Evolutionary conservation across 345 rosid species (phyloP).

Genomic region (Microcos paniculata): DNA sequence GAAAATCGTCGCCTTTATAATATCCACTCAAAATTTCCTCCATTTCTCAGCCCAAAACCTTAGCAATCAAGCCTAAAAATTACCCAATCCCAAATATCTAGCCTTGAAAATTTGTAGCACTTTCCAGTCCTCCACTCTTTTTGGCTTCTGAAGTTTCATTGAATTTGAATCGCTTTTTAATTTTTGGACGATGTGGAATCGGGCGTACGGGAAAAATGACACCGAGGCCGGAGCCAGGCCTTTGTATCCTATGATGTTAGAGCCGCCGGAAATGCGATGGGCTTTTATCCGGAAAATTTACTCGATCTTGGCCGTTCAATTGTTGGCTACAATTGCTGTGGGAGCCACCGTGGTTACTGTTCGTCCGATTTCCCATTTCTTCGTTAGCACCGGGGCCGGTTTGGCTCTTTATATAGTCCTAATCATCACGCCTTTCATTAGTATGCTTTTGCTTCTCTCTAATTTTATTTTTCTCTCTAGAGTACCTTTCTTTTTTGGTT

Average conservation of each 20-base stretch:
- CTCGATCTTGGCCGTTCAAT: constrained; percentile 65
- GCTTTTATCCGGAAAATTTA: constrained; percentile 86
- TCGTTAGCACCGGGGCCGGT: constrained; percentile 60
- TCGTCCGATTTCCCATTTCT: constrained; percentile 67
- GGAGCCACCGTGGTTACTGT: constrained; percentile 66
- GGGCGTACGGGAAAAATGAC: constrained; percentile 48
- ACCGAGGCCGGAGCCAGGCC: constrained; percentile 69
- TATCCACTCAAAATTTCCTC: too few relatives aligned
- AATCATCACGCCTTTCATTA: constrained; percentile 66
- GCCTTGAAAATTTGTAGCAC: neutral
- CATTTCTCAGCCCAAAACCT: neutral
- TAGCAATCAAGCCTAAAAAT: neutral
- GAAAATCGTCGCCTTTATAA: neutral
- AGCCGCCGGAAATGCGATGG: constrained; percentile 89
- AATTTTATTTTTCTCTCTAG: neutral
- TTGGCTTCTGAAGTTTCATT: neutral
- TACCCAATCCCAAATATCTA: neutral
- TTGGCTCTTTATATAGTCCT: constrained; percentile 76
- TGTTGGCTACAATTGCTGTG: constrained; percentile 74
- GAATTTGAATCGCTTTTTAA: neutral
- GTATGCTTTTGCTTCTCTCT: constrained; percentile 27
- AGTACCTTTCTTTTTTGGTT: neutral
- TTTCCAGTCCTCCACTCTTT: neutral
- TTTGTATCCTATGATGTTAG: constrained; percentile 85
- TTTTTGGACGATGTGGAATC: constrained; percentile 48